These are phyloP conservation scores for Scutellaria barbata DNA, from an alignment of 257 asterid species.

Conservation along the genomic window DNA sequence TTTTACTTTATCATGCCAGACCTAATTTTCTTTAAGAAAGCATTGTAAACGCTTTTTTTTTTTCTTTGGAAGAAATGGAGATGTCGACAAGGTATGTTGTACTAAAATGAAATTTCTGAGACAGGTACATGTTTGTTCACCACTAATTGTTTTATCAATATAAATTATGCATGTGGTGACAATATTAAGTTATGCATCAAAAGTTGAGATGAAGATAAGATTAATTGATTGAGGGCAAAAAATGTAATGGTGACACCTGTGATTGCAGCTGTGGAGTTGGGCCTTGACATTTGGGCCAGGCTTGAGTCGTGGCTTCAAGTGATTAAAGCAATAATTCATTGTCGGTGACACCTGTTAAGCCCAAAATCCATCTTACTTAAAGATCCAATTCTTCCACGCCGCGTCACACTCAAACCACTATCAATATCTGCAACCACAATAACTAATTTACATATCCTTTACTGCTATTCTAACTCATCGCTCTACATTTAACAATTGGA, in stretches of 20 bases:
- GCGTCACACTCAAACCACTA: background rate
- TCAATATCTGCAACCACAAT: background rate
- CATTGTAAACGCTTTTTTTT: too few relatives aligned
- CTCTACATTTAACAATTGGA: background rate
- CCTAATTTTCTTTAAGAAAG: constrained; percentile 40
- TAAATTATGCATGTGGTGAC: background rate
- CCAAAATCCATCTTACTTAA: background rate
- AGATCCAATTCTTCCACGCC: background rate
- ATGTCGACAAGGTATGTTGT: constrained; percentile 9
- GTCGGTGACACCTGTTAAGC: constrained; percentile 26
- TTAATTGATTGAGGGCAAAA: background rate
- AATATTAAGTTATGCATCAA: background rate
- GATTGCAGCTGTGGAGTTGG: background rate
- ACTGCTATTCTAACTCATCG: background rate
- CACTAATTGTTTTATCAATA: too few relatives aligned
- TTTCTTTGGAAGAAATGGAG: background rate
- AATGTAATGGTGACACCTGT: background rate
- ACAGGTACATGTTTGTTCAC: too few relatives aligned
- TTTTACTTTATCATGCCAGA: constrained; percentile 50
- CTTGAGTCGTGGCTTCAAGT: background rate
- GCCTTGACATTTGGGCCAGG: background rate
- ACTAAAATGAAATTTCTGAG: background rate
- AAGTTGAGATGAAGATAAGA: background rate
- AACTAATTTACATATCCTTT: background rate
- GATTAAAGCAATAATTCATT: background rate